Evolutionary conservation across 805 yeast species (phyloP), one percentile per base, ranked within the genome.

Genomic region (Candida ficus): DNA sequence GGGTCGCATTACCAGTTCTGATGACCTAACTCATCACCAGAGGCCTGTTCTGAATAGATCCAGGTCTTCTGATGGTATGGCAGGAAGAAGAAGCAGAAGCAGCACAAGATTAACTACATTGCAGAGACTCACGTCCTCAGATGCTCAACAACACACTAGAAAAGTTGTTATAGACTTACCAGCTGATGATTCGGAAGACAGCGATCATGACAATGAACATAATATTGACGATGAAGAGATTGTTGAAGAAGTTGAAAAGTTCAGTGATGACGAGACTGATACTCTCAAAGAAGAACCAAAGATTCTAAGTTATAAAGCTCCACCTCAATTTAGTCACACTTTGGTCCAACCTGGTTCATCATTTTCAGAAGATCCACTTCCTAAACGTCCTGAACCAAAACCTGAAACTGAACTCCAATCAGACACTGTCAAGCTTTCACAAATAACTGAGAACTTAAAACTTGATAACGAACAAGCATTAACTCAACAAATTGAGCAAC

Each of bases 11-110:
- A 47, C 50, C 12, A 53, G 49, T 39, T 41, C 46, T 12, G 56
- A 42, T 29, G 58, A 52, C 32, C 39, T 38, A 37, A 42, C 44
- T 41, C 5, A 23, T 18, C 31, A 39, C 37, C 53, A 31, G 36
- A 50, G 52, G 12, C 57, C 59, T 2, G 33, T 23, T 14, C 29
- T 56, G 16, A 50, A 49, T 27, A 43, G 60, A 11, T 56, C 60
- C 5, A 46, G 49, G 23, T 48, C 54, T 20, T 42, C 56, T 11
- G 59, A 56, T 17, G 47, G 56, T 1, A 32, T 41, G 20, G 13
- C 41, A 2, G 34, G 31, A 2, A 49, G 52, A 35, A 37, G 52
- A 12, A 48, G 46, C 34, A 41, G 47, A 31, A 50, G 55, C 20
- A 44, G 43, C 28, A 54, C 58, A 7, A 56, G 52, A 35, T 34